Evolutionary conservation across 2,329 filamentous ascomycete genomes (phyloP), one percentile per base, ranked within the genome.

Genomic region (Pseudovirgaria hyperparasitica): DNA sequence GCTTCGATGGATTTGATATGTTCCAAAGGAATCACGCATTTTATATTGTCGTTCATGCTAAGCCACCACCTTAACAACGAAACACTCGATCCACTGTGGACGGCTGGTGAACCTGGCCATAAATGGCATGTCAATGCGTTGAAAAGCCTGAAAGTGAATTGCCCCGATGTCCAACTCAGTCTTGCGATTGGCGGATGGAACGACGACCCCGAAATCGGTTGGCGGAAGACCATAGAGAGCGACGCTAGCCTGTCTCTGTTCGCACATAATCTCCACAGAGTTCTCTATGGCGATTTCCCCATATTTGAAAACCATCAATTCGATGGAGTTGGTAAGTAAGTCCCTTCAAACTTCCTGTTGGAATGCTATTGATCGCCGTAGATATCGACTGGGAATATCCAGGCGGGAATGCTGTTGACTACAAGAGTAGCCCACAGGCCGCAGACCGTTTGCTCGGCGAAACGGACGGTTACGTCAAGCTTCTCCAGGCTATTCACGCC

Each of bases 131-230:
- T n/a, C n/a, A n/a, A n/a, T n/a, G n/a, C n/a, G n/a, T n/a, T n/a
- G n/a, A n/a, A n/a, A n/a, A n/a, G n/a, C n/a, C n/a, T n/a, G n/a
- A n/a, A n/a, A n/a, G n/a, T n/a, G n/a, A n/a, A n/a, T n/a, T n/a
- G 58, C 9, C 45, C 62, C 0, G 58, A 58, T 15, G 73, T 74
- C 12, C 74, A 77, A 38, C 51, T 84, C 13, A 65, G 77, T 56
- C 62, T 84, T 19, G 76, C 79, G 12, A 71, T 85, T 35, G 79
- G 79, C 8, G 79, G 78, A 27, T 85, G 79, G 78, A 77, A 76
- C 0, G 74, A 82, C 33, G 73, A 67, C 1, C 46, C 50, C 5
- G 77, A 76, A 0, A n/a, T n/a, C n/a, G n/a, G n/a, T 84, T 81
- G 41, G 63, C 66, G 0, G 48, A 32, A 2, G 76, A n/a, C 67